A percentile compares a stretch with the other conserved stretches of the same genome.
phyloP scores from a whole-genome alignment of 768 basidiomycete genomes.

The Tylopilus subfusipes region DNA sequence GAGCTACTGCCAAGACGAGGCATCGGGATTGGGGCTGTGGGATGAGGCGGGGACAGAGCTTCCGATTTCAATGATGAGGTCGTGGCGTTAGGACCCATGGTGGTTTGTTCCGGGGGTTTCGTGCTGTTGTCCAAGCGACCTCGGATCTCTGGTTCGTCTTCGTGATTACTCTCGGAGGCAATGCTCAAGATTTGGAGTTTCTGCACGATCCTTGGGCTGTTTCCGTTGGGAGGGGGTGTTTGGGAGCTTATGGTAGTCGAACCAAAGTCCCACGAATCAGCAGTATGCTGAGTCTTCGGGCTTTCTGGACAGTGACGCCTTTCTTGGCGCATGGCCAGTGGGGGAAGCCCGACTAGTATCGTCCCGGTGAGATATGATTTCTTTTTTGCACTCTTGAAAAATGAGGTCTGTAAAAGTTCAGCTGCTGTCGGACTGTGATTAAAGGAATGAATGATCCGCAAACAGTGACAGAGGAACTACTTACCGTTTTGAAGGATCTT shows the following conservation, averaged over 20 bases:
- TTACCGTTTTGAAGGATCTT: constrained; percentile 78
- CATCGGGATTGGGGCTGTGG: constrained; percentile 8
- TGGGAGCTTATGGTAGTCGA: constrained; percentile 42
- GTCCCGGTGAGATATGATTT: constrained; percentile 72
- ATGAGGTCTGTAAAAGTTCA: constrained; percentile 70
- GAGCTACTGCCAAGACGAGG: background rate
- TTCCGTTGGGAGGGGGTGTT: constrained; percentile 6
- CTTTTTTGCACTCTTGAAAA: constrained; percentile 79
- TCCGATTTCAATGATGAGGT: background rate
- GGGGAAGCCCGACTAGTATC: constrained; percentile 73
- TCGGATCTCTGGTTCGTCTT: constrained; percentile 4
- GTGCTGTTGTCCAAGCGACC: background rate
- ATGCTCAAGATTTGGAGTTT: constrained; percentile 2
- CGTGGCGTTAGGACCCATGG: background rate
- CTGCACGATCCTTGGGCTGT: constrained; percentile 2
- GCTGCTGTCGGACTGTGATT: constrained; percentile 67
- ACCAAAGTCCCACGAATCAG: constrained; percentile 82
- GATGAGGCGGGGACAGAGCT: background rate
- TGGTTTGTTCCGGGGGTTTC: background rate
- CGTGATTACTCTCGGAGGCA: constrained; percentile 3
- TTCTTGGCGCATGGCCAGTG: constrained; percentile 70
- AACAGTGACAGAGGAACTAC: constrained; percentile 1
- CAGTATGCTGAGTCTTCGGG: constrained; percentile 42
- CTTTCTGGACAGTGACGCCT: constrained; percentile 44
- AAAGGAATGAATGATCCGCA: background rate